Base-by-base conservation (phyloP, 106 monocot genomes). In the Triglochin maritima region DNA sequence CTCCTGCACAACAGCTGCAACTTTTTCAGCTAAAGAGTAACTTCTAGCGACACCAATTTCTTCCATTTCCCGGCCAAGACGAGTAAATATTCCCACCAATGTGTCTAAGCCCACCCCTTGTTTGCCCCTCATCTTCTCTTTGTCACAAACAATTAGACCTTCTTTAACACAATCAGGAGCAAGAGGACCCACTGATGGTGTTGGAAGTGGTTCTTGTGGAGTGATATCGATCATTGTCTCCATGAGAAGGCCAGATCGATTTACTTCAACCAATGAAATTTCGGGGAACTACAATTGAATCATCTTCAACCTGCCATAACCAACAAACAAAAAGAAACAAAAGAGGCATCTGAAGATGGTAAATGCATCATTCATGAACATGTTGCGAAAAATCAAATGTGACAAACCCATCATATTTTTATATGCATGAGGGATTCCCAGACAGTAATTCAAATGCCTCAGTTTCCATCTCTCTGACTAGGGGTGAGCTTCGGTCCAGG, bases 191-290 rank as follows among this genome's bases (percentile, higher is more conserved):
- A 60, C 74, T 44, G 91, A 77, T 64, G 91, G 85, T 43, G 66
- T 65, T 48, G 96, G 96, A 71, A 98, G 91, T 12, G 96, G 96
- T 79, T 91, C 81, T 79, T 74, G 62, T 45, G 96, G 96, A 49
- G 88, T 88, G 17, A 98, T 88, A 78, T 98, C 96, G 65, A 98
- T 91, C 14, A 88, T 46, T 4, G 96, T 91, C 65, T 98, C 96
- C 96, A 98, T 98, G 54, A 98, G 91, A 58, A 98, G 88, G 12
- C 96, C 96, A 54, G 96, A 91, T 54, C 91, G 96, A 69, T 98
- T 98, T 63, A 98, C 96, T 63, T 98, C 91, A 62, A 98, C 79
- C 14, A 86, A 64, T 12, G 96, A 91, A 91, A 75, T 98, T 98
- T 50, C 87, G 73, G 69, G 96, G 96, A 42, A 98, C 80, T 17